These are phyloP conservation scores for Houttuynia cordata DNA, from an alignment of 164 flowering plant genomes.

Conservation along the genomic window DNA sequence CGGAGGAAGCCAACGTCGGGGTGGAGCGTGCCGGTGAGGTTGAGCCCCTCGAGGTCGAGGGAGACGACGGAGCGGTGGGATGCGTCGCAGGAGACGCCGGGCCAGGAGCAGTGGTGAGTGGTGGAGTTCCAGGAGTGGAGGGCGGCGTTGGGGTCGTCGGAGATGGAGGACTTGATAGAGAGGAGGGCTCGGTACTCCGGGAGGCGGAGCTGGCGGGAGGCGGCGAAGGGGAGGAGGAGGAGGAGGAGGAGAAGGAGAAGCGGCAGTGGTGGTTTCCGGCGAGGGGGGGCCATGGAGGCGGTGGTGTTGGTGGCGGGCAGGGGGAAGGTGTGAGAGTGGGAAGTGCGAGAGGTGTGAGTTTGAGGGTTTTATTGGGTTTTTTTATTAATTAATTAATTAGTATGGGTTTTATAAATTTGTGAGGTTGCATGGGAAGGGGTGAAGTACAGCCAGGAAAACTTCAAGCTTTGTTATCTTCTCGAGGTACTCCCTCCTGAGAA, in stretches of 20 bases:
- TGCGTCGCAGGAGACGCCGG: slow-evolving; percentile 53
- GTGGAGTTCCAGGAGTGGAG: slow-evolving; percentile 48
- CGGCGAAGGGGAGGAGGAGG: slow-evolving; percentile 4
- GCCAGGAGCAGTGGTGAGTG: slow-evolving; percentile 58
- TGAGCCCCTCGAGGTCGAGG: slow-evolving; percentile 46
- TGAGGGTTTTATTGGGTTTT: not conserved
- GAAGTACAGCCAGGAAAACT: too few species aligned
- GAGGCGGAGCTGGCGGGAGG: slow-evolving; percentile 15
- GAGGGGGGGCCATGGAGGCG: not conserved
- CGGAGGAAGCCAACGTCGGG: slow-evolving; percentile 38
- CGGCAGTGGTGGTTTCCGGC: slow-evolving; percentile 8
- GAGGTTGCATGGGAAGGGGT: too few species aligned
- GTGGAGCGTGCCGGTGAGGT: slow-evolving; percentile 57
- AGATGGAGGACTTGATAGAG: slow-evolving; percentile 49
- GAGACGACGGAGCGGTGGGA: slow-evolving; percentile 34
- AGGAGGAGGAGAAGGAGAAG: slow-evolving; percentile 14
- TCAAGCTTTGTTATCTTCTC: too few species aligned
- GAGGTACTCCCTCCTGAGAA: too few species aligned
- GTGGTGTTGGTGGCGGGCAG: not conserved
- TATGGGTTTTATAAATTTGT: too few species aligned
- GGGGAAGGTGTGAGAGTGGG: slow-evolving; percentile 4
- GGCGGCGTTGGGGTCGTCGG: slow-evolving; percentile 37
- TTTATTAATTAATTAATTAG: too few species aligned
- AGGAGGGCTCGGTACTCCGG: slow-evolving; percentile 56
- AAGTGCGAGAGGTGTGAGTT: not conserved